Base-by-base conservation (phyloP, 2,329 filamentous ascomycete genomes). In the Penicillium vulpinum region DNA sequence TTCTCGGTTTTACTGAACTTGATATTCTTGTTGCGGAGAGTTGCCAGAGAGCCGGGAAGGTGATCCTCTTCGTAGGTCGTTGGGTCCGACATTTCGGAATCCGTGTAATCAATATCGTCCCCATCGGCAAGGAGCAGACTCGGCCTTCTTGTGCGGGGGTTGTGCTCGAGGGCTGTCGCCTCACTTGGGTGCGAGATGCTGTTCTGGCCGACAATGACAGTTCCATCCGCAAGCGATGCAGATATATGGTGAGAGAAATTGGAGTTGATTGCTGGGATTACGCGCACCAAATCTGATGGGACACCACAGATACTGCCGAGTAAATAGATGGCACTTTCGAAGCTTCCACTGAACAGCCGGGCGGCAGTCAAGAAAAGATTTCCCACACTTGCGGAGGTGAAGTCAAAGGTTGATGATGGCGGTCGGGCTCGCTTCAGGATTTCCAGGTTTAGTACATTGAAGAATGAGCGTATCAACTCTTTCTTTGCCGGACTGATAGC, bases 201-300 rank as follows among this genome's bases (percentile, higher is more conserved):
- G 72, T 97, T 97, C 72, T 97, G 94, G 0, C 93, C 93, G 0
- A 90, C 89, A 65, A 97, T 95, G 26, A 88, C 78, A 0, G 85
- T 86, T 8, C 90, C 91, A 70, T 96, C 85, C 18, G 80, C 79
- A 0, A 97, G 81, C 0, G 89, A 88, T 2, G 92, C 93, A 6
- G 89, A 91, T 64, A 97, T 97, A 74, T 97, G 93, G 68, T 96
- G 90, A 0, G 91, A 91, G 78, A 97, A 97, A 73, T 96, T 97
- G 61, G 89, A 92, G 78, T 96, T 96, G 65, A 97, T 90, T 4
- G 90, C 91, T 0, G 93, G 94, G 16, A 97, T 85, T 0, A 97
- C 91, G 0, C 86, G 83, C 6, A 94, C 86, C 50, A 86, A 82
- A 41, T 79, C 76, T 11, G 85, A 82, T 0, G 91, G 89, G 0